Evolutionary conservation across 495 filamentous ascomycete species (phyloP).

Genomic region (Neurospora sp.): DNA sequence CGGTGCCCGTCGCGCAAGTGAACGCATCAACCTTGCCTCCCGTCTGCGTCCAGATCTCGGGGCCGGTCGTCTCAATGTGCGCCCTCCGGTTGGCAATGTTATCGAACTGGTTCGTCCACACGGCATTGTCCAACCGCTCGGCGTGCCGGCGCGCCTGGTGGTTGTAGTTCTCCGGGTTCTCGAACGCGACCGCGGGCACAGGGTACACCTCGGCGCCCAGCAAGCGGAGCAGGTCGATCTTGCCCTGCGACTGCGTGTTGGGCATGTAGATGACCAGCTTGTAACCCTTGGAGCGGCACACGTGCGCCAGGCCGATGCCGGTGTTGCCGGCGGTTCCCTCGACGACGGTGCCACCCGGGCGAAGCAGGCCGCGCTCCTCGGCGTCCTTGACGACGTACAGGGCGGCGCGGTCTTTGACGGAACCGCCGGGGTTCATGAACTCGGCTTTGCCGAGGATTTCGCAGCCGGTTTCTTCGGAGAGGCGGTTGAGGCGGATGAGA

Average conservation of each 20-base stretch:
- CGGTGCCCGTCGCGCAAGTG: conserved; percentile 90
- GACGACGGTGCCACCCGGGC: conserved; percentile 83
- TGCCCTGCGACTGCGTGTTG: conserved; percentile 94
- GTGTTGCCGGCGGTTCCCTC: conserved; percentile 98
- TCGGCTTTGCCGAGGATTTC: conserved; percentile 94
- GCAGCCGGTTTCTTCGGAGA: conserved; percentile 89
- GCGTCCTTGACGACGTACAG: conserved; percentile 90
- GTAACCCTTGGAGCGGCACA: conserved; percentile 89
- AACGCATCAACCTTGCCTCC: conserved; percentile 81
- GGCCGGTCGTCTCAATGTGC: conserved; percentile 93
- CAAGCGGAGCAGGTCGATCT: conserved; percentile 84
- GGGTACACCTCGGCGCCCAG: conserved; percentile 96
- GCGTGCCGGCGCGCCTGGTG: conserved; percentile 88
- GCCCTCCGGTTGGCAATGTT: conserved; percentile 89
- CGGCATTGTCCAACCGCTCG: conserved; percentile 73
- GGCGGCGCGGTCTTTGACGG: conserved; percentile 92
- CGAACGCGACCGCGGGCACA: conserved; percentile 94
- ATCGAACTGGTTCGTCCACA: conserved; percentile 99
- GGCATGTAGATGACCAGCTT: conserved; percentile 98
- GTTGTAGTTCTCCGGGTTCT: conserved; percentile 95
- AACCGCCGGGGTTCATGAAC: conserved; percentile 96
- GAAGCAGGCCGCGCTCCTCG: conserved; percentile 72
- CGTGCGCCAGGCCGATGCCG: conserved; percentile 93
- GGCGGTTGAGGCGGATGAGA: conserved; percentile 74
- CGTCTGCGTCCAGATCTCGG: conserved; percentile 96